Base-by-base conservation (phyloP, 2,329 filamentous ascomycete species). In the Fusarium chuoi region DNA sequence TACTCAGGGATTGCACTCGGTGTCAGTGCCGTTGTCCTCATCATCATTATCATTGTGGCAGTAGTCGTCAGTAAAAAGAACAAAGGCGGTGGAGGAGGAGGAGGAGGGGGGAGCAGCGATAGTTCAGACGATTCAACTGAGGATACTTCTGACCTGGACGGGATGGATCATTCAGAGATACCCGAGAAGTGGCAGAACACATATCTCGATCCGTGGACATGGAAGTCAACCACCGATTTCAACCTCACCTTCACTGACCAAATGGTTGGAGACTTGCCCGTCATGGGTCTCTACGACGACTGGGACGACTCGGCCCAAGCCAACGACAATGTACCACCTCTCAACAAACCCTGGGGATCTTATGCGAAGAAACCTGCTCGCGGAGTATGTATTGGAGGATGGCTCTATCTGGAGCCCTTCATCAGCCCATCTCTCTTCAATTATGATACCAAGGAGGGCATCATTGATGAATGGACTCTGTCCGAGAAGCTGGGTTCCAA, bases 361-460 rank as follows among this genome's bases (percentile, higher is more conserved):
- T 99, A 98, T 77, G 89, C 91, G 5, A 90, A 89, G 28, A 91
- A 87, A 62, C 95, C 95, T 5, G 94, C 97, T 30, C 90, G 96
- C 12, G 96, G 96, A 2, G 94, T 98, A 41, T 98, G 98, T 78
- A 81, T 98, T 3, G 96, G 96, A 57, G 96, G 96, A 18, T 99
- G 96, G 96, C 89, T 99, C 4, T 93, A 93, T 6, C 85, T 99
- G 18, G 96, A 99, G 79, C 96, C 96, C 0, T 98, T 97, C 81
- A 98, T 99, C 80, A 96, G 94, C 8, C 96, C 96, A 0, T 98
- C 95, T 1, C 88, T 98, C 33, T 99, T 99, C 84, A 84, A 90
- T 70, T 88, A 88, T 70, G 94, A 92, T 79, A 84, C 86, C 10
- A 80, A 81, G 22, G 75, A 91, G 85, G 85, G 90, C 10, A 89